Percentiles rank a stretch among this genome's conserved stretches.
Conservation (phyloP, 805 yeast species). For the Cyberlindnera suaveolens region DNA sequence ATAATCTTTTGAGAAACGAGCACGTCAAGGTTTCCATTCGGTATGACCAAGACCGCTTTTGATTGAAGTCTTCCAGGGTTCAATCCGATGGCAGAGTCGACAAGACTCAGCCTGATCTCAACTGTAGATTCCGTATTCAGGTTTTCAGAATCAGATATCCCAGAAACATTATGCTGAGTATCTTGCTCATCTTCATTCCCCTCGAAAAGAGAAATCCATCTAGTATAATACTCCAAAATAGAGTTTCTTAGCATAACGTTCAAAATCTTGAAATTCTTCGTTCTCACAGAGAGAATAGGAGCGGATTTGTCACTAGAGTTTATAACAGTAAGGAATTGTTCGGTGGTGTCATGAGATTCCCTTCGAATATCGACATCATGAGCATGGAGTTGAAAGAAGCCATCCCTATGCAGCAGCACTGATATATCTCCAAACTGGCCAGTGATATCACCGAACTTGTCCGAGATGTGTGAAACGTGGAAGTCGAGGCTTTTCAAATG, state of each 20-base stretch:
- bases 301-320: constrained; percentile 28
- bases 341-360: constrained; percentile 9
- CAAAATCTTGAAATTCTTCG: constrained; percentile 28
- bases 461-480: constrained; percentile 17
- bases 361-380: constrained; percentile 12
- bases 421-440: constrained; percentile 13
- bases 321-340: constrained; percentile 28
- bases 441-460: constrained; percentile 29
- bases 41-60: constrained; percentile 45
- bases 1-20: constrained; percentile 29
- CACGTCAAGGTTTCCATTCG: constrained; percentile 50
- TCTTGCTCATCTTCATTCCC: constrained; percentile 3
- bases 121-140: constrained; percentile 5
- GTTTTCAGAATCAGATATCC: constrained; percentile 5
- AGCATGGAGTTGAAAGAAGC: constrained; percentile 15
- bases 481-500: constrained; percentile 10
- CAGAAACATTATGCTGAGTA: constrained; percentile 4
- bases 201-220: constrained; percentile 46
- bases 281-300: constrained; percentile 37
- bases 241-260: constrained; percentile 43
- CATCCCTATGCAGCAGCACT: constrained; percentile 12
- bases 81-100: constrained; percentile 55
- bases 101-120: constrained; percentile 21
- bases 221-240: constrained; percentile 50
- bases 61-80: constrained; percentile 55